phyloP scores from a whole-genome alignment of 331 rosid species.

The Quercus tomentella region DNA sequence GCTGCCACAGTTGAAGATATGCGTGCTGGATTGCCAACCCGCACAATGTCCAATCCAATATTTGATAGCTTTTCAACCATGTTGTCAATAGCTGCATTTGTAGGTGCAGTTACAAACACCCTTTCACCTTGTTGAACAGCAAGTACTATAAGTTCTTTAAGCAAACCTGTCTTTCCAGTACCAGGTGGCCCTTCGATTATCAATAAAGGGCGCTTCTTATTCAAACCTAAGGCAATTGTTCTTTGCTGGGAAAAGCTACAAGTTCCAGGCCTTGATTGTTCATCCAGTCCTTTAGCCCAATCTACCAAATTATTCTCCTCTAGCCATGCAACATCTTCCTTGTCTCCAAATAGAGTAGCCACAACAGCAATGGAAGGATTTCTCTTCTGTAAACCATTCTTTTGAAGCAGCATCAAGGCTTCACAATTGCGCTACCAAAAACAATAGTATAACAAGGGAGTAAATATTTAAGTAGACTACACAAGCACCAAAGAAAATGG shows the following conservation, averaged over 20 bases:
- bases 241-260: constrained; percentile 53
- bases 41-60: constrained; percentile 54
- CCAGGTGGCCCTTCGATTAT: constrained; percentile 92
- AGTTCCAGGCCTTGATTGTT: constrained; percentile 23
- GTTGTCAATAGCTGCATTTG: constrained; percentile 84
- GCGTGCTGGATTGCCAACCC: constrained; percentile 87
- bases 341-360: constrained; percentile 71
- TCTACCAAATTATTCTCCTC: constrained; percentile 51
- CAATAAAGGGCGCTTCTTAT: constrained; percentile 63
- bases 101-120: constrained; percentile 83
- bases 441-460: constrained; percentile 9
- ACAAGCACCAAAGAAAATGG: background rate
- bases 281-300: constrained; percentile 39
- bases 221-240: constrained; percentile 62
- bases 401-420: constrained; percentile 84
- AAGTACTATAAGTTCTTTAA: constrained; percentile 52
- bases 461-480: background rate
- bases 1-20: constrained; percentile 60
- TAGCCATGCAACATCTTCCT: constrained; percentile 58
- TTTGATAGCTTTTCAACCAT: constrained; percentile 71
- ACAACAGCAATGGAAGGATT: constrained; percentile 67
- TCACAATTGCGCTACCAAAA: constrained; percentile 73
- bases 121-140: constrained; percentile 76
- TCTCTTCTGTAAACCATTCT: constrained; percentile 66
- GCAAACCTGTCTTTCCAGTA: constrained; percentile 80